Conservation (phyloP, 2,329 filamentous ascomycete genomes). For the Orbilia oligospora region DNA sequence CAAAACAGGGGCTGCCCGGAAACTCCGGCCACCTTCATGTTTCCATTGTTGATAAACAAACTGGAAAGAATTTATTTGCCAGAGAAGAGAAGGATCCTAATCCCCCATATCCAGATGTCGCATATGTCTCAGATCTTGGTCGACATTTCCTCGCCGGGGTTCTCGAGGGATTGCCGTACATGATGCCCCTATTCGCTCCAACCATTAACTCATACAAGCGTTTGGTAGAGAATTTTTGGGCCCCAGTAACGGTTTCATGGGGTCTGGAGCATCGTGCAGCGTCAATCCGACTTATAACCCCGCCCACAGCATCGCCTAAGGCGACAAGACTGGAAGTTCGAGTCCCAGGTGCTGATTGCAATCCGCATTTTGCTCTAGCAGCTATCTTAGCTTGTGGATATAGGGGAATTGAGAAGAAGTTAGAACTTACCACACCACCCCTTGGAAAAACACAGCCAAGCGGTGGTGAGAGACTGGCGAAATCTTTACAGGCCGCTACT, state of each 20-base stretch:
- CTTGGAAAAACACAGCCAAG: constrained; percentile 88
- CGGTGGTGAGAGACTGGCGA: constrained; percentile 83
- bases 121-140: constrained; percentile 86
- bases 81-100: constrained; percentile 80
- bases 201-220: constrained; percentile 99
- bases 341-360: constrained; percentile 93
- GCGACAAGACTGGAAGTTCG: constrained; percentile 94
- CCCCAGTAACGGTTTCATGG: constrained; percentile 97
- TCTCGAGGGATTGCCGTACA: constrained; percentile 87
- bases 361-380: constrained; percentile 87
- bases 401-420: constrained; percentile 91
- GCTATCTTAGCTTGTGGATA: constrained; percentile 90
- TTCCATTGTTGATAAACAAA: constrained; percentile 82
- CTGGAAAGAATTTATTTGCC: constrained; percentile 84
- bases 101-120: constrained; percentile 81
- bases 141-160: constrained; percentile 93
- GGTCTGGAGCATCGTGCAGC: constrained; percentile 94
- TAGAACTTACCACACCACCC: constrained; percentile 84
- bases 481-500: constrained; percentile 86
- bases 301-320: constrained; percentile 85
- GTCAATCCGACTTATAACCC: constrained; percentile 88
- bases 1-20: constrained; percentile 87
- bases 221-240: constrained; percentile 99
- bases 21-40: constrained; percentile 98
- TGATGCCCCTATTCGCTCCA: constrained; percentile 95